Conservation (phyloP, 1,139 yeast species). For the Zygosaccharomyces sapae region DNA sequence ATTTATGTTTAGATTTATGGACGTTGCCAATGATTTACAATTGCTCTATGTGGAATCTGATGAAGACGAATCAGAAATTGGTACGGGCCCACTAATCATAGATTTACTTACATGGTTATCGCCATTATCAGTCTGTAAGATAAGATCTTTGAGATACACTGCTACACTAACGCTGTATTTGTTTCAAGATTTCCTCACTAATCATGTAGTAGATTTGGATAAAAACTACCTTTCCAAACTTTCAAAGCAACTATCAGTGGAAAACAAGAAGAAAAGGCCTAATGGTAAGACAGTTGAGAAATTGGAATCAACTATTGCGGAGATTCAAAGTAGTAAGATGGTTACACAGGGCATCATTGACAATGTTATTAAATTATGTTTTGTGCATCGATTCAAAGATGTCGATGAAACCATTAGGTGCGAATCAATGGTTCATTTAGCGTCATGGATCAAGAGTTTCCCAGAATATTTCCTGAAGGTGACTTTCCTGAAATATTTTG, state of each 20-base stretch:
- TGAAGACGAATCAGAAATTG: constrained; percentile 39
- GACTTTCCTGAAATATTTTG: constrained; percentile 67
- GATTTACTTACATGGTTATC: constrained; percentile 72
- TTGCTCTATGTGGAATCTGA: constrained; percentile 45
- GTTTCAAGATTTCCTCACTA: constrained; percentile 59
- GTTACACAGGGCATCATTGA: constrained; percentile 54
- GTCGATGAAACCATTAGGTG: constrained; percentile 67
- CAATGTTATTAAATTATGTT: constrained; percentile 64
- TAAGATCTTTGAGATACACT: constrained; percentile 68
- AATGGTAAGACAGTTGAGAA: constrained; percentile 41
- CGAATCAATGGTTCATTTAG: constrained; percentile 59
- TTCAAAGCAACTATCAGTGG: constrained; percentile 38
- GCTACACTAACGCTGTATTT: constrained; percentile 58
- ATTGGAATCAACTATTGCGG: constrained; percentile 46
- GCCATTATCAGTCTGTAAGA: constrained; percentile 61
- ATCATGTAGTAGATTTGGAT: constrained; percentile 43
- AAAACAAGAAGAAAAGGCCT: constrained; percentile 37
- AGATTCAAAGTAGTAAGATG: constrained; percentile 49
- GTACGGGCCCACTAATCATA: constrained; percentile 45
- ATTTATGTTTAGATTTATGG: constrained; percentile 53
- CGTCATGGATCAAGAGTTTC: constrained; percentile 62
- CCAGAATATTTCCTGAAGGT: constrained; percentile 73
- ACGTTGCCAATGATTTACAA: constrained; percentile 60
- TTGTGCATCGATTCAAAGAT: constrained; percentile 78
- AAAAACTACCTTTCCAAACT: constrained; percentile 39